Base-by-base conservation (phyloP, 2,329 filamentous ascomycete species). In the Penicillium brevicompactum region DNA sequence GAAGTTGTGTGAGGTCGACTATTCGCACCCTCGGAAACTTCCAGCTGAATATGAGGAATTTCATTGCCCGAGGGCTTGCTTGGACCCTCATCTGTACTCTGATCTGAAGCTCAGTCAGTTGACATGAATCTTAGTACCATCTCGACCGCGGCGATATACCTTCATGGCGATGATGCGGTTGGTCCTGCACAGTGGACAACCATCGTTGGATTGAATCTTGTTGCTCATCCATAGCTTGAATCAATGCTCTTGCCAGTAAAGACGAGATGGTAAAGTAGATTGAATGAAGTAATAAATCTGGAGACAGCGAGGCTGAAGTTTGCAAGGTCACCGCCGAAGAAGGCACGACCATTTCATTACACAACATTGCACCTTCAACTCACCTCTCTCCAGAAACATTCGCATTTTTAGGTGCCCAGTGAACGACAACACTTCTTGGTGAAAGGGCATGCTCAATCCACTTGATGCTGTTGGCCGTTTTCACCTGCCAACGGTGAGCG, bases 151-250 rank as follows among this genome's bases (percentile, higher is more conserved):
- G 31, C 9, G 41, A 34, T 37, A 24, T 48, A 13, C 44, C 46
- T 49, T 3, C 38, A 46, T 53, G 40, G 9, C n/a, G 6, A 32
- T 18, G 21, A 13, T 32, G 52, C n/a, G 44, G 24, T 3, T 31
- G 41, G 2, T 42, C 13, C 11, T 50, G 18, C 42, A 63, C 47
- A 11, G 30, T 52, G 30, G 53, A 50, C 43, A 65, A 44, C 63
- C 63, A 65, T 41, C 40, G 56, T 4, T 61, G 44, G n/a, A 65
- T 61, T 41, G 40, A 21, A 34, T 13, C 18, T 14, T 41, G 22
- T 9, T 52, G 38, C 4, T 9, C 16, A 10, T 55, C 50, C 56
- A 61, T 61, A 14, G 43, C 32, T 31, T 31, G 14, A 7, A 5
- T 27, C 21, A 16, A 21, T 14, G 14, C 5, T 14, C 11, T 46